Evolutionary conservation across 2,329 filamentous ascomycete genomes (phyloP), one percentile per base, ranked within the genome.

Genomic region (Aspergillus thermomutatus): DNA sequence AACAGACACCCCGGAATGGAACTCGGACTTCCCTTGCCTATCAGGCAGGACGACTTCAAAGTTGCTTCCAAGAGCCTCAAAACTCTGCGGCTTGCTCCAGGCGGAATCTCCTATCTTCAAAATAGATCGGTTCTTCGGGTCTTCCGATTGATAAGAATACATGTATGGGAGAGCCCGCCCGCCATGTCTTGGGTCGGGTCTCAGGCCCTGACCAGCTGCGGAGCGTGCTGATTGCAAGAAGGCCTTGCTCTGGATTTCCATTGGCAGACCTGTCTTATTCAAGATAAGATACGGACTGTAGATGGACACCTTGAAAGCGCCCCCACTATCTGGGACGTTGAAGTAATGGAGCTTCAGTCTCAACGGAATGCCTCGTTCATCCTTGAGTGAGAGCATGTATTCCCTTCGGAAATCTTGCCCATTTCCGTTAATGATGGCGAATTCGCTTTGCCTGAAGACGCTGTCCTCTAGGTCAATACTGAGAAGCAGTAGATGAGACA

Each of bases 381-480:
- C 94, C 69, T 93, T 96, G 67, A 95, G 87, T 11, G 89, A 81
- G 4, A 99, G 74, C 1, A 82, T 85, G 60, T 87, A 84, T 73
- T 99, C 94, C 65, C 90, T 89, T 52, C 87, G 85, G 79, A 96
- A 97, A 68, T 97, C 93, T 51, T 91, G 87, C 56, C 86, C 86
- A 54, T 90, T 92, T 2, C 92, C 88, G 69, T 99, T 99, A 79
- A 99, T 93, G 67, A 99, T 96, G 25, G 92, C 88, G 76, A 97
- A 99, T 61, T 99, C 94, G 76, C 94, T 97, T 19, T 92, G 84
- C 69, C 92, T 95, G 81, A 95, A 97, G 0, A 90, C 86, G 0
- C 92, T 97, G 69, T 99, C 94, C 75, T 99, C 91, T 87, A 99
- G 91, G 67, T 97, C 92, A 60, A 99, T 84, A 67, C 93, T 97